These are phyloP conservation scores for Barnettozyma populi DNA, from an alignment of 805 yeast genomes.

Conservation along the genomic window DNA sequence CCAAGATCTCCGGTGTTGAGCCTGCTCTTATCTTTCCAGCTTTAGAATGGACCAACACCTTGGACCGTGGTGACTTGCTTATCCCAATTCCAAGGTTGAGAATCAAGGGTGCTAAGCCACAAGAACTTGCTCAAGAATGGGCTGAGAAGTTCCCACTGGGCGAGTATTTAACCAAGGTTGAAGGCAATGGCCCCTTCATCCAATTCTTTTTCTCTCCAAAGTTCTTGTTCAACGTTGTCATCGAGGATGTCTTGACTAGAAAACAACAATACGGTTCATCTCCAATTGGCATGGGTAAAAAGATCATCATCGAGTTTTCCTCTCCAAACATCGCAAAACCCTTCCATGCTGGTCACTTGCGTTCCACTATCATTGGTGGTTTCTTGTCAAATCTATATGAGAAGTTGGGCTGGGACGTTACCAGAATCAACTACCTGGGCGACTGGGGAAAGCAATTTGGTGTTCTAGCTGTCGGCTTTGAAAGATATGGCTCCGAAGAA, in stretches of 20 bases:
- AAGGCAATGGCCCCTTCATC: constrained; percentile 83
- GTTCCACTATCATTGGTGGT: constrained; percentile 97
- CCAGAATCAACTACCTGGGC: constrained; percentile 90
- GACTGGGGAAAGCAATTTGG: constrained; percentile 99
- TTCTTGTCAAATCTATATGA: constrained; percentile 87
- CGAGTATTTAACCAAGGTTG: constrained; percentile 61
- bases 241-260: constrained; percentile 62
- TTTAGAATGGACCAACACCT: constrained; percentile 77
- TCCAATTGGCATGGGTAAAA: constrained; percentile 69
- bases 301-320: constrained; percentile 79
- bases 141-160: constrained; percentile 72
- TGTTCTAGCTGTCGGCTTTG: constrained; percentile 87
- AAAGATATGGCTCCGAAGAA: constrained; percentile 77
- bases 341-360: constrained; percentile 98
- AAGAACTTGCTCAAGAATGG: constrained; percentile 70
- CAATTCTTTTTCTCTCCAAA: constrained; percentile 79
- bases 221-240: constrained; percentile 60
- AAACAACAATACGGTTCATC: constrained; percentile 61
- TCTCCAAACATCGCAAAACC: constrained; percentile 99
- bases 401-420: constrained; percentile 87
- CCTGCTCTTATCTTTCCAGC: constrained; percentile 69
- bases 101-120: constrained; percentile 76
- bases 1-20: constrained; percentile 68
- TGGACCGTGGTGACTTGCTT: constrained; percentile 89
- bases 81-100: constrained; percentile 91